Percentiles rank a stretch among this genome's conserved stretches.
phyloP scores from a whole-genome alignment of 495 filamentous ascomycete genomes.

The Aspergillus sparsus region DNA sequence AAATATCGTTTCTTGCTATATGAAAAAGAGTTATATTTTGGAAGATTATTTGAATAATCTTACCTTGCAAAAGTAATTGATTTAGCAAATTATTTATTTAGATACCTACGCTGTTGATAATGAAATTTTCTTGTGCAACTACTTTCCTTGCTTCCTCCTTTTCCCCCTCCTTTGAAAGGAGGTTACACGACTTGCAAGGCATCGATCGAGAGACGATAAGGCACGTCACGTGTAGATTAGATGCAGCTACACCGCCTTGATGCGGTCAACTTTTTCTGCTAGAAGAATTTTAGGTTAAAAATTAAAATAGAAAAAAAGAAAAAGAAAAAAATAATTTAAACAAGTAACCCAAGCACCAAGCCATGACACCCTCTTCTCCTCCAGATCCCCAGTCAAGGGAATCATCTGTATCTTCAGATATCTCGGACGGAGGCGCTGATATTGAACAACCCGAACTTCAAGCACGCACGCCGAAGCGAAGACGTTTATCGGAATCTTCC shows the following conservation, averaged over 20 bases:
- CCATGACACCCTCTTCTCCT: conserved; percentile 37
- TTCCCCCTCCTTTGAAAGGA: neutral
- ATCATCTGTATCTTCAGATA: conserved; percentile 23
- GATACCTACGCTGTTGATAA: neutral
- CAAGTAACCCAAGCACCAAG: conserved; percentile 18
- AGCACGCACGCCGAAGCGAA: conserved; percentile 42
- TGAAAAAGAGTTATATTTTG: conserved; percentile 21
- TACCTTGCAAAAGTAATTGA: neutral
- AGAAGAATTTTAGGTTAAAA: conserved; percentile 36
- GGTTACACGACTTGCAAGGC: neutral
- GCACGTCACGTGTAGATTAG: conserved; percentile 15
- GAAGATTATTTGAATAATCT: neutral
- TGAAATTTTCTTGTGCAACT: neutral
- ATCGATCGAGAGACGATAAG: neutral
- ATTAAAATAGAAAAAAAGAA: neutral
- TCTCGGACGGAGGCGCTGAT: conserved; percentile 22
- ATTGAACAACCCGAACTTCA: conserved; percentile 28
- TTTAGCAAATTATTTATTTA: neutral
- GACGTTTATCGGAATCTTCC: conserved; percentile 47
- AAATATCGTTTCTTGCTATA: neutral
- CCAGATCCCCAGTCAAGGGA: conserved; percentile 30
- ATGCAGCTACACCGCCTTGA: conserved; percentile 28
- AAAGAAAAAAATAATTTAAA: conserved; percentile 9
- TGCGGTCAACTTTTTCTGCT: conserved; percentile 45
- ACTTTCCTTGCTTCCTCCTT: neutral